phyloP scores from a whole-genome alignment of 305 asterid species.

The Fraxinus latifolia region DNA sequence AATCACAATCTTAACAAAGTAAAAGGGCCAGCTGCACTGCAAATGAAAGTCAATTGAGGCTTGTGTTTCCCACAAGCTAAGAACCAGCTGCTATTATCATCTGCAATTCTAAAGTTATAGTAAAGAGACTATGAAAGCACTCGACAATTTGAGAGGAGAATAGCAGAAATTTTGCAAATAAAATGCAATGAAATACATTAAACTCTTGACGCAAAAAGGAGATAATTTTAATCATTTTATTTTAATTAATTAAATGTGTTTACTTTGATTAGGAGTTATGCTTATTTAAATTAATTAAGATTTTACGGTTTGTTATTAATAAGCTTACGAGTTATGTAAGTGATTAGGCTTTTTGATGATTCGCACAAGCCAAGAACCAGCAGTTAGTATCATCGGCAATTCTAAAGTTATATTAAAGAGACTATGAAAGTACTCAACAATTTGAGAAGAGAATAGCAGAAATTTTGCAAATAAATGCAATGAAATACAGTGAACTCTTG shows the following conservation, averaged over 20 bases:
- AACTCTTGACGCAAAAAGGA: background rate
- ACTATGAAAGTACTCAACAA: background rate
- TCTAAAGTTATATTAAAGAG: constrained; percentile 10
- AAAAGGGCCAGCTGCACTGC: background rate
- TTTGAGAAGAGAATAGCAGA: constrained; percentile 1
- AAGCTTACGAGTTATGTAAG: background rate
- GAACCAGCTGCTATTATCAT: background rate
- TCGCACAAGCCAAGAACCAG: background rate
- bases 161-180: constrained; percentile 8
- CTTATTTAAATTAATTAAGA: background rate
- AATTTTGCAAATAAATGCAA: constrained; percentile 12
- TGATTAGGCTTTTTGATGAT: background rate
- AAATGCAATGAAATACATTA: background rate
- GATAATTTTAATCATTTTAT: background rate
- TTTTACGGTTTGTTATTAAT: background rate
- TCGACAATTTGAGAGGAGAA: background rate
- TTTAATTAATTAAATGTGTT: background rate
- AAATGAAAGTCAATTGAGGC: background rate
- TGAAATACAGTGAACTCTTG: background rate
- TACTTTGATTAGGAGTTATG: background rate
- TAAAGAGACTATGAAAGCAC: background rate
- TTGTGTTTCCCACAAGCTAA: background rate
- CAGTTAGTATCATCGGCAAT: background rate
- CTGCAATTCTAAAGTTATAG: constrained; percentile 8
- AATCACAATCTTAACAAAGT: background rate